Conservation (phyloP, 305 asterid species). For the Fraxinus latifolia region DNA sequence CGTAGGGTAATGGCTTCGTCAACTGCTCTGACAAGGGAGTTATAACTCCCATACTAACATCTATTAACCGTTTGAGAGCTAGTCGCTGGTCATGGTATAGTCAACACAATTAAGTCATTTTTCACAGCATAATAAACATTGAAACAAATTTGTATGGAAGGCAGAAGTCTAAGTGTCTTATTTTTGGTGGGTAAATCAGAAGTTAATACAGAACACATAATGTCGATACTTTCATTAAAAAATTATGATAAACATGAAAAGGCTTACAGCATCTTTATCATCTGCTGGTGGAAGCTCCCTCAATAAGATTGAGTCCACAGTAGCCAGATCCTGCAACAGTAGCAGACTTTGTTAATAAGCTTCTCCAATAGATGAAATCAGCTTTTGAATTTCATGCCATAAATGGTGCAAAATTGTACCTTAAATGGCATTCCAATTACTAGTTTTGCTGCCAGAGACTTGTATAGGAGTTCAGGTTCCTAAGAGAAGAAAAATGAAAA, state of each 20-base stretch:
- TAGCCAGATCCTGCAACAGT: conserved; percentile 76
- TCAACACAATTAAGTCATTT: conserved; percentile 25
- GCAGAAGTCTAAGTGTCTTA: background rate
- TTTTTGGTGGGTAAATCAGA: background rate
- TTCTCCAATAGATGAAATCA: conserved; percentile 19
- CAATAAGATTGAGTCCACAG: conserved; percentile 90
- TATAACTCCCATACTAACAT: conserved; percentile 94
- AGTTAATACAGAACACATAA: background rate
- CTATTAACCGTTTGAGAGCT: conserved; percentile 89
- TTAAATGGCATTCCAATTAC: conserved; percentile 93
- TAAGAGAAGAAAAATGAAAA: conserved; percentile 24
- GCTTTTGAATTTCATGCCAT: background rate
- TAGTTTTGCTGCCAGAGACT: conserved; percentile 85
- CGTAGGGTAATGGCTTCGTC: conserved; percentile 86
- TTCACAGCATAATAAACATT: conserved; percentile 1
- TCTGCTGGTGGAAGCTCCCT: conserved; percentile 89
- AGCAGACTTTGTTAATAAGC: conserved; percentile 14
- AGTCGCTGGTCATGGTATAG: conserved; percentile 54
- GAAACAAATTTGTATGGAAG: background rate
- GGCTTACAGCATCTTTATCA: conserved; percentile 81
- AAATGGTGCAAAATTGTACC: conserved; percentile 39
- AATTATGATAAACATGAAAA: conserved; percentile 16
- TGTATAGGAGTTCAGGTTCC: conserved; percentile 93
- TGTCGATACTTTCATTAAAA: background rate
- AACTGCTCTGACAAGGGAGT: conserved; percentile 88